Percentiles rank a stretch among this genome's conserved stretches.
phyloP scores from a whole-genome alignment of 2,329 filamentous ascomycete genomes.

The Aspergillus ibericus region DNA sequence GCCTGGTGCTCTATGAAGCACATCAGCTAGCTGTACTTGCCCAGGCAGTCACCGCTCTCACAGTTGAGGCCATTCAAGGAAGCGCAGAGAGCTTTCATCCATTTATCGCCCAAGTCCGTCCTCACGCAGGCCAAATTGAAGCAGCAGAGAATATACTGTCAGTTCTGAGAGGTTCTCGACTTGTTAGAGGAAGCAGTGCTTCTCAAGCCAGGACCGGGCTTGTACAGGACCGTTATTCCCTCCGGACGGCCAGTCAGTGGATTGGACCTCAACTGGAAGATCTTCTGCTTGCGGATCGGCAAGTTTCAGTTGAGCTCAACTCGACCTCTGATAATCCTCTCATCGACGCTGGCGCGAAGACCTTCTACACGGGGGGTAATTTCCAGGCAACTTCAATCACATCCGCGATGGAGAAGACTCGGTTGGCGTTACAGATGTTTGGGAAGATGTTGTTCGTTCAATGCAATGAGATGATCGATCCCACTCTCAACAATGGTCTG shows the following conservation, averaged over 20 bases:
- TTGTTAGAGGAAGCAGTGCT: conserved; percentile 31
- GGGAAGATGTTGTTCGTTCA: conserved; percentile 65
- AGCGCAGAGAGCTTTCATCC: conserved; percentile 57
- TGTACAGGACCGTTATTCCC: conserved; percentile 63
- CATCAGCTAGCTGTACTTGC: conserved; percentile 54
- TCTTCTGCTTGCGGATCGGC: conserved; percentile 55
- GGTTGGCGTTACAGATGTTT: conserved; percentile 51
- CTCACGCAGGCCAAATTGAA: conserved; percentile 62
- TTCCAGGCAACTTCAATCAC: conserved; percentile 66
- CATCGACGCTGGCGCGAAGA: conserved; percentile 46
- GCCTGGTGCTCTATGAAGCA: conserved; percentile 53
- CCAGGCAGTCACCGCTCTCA: conserved; percentile 62
- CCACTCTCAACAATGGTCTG: conserved; percentile 58
- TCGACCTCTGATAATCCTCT: conserved; percentile 67
- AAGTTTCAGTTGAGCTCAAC: conserved; percentile 63
- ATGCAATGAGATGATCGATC: conserved; percentile 62
- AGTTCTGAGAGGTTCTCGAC: conserved; percentile 51
- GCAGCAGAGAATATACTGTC: conserved; percentile 54
- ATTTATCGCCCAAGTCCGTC: conserved; percentile 59
- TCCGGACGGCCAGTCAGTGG: conserved; percentile 67
- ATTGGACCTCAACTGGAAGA: conserved; percentile 67
- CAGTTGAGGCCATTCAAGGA: conserved; percentile 59
- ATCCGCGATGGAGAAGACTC: conserved; percentile 63
- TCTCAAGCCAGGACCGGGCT: conserved; percentile 34
- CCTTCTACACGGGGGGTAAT: conserved; percentile 63